Evolutionary conservation across 768 basidiomycete species (phyloP).

Genomic region (Pulveroboletus sp.): DNA sequence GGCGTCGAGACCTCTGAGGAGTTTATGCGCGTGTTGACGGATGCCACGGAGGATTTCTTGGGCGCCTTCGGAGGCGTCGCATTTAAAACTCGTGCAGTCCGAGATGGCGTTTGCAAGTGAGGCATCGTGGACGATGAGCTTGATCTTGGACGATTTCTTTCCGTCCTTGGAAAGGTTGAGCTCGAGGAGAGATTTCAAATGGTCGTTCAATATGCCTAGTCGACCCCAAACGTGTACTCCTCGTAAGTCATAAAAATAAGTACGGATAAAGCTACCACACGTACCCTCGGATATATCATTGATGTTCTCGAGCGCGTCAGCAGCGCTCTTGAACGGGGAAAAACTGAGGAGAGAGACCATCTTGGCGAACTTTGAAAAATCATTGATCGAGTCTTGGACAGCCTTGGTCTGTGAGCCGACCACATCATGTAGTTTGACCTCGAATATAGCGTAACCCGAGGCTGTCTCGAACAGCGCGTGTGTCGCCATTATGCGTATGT

Average conservation of each 20-base stretch:
- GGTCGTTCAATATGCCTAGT: constrained; percentile 79
- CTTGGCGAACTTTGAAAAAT: constrained; percentile 84
- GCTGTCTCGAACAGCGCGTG: constrained; percentile 92
- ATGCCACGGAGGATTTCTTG: constrained; percentile 89
- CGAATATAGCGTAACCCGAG: constrained; percentile 91
- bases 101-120: constrained; percentile 75
- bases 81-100: constrained; percentile 61
- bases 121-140: constrained; percentile 76
- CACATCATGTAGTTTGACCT: constrained; percentile 81
- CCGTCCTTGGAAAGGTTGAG: constrained; percentile 73
- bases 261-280: constrained; percentile 14
- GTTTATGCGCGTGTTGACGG: constrained; percentile 83
- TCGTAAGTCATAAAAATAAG: background rate
- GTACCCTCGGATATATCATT: constrained; percentile 95
- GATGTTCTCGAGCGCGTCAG: constrained; percentile 89
- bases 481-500: constrained; percentile 50
- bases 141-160: constrained; percentile 61
- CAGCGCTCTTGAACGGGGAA: constrained; percentile 89
- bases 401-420: constrained; percentile 74
- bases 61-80: constrained; percentile 76
- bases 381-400: constrained; percentile 82
- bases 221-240: background rate
- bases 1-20: constrained; percentile 82
- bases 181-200: constrained; percentile 78
- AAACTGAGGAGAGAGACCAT: constrained; percentile 91